Base-by-base conservation (phyloP, 2,329 filamentous ascomycete genomes). In the Cladophialophora chaetospira region DNA sequence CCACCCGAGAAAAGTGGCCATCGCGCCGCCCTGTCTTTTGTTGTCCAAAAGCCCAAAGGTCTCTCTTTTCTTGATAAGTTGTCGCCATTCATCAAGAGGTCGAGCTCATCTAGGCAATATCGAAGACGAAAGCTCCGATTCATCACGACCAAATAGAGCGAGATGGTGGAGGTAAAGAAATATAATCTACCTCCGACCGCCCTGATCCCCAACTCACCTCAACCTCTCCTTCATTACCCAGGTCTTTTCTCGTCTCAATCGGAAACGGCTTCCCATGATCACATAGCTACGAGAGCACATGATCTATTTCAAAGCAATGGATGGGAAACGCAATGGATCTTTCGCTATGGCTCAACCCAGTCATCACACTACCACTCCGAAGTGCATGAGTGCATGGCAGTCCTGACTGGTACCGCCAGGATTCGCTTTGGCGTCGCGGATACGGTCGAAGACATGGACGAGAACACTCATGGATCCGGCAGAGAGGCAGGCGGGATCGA, bases 301-400 rank as follows among this genome's bases (percentile, higher is more conserved):
- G 72, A 79, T 51, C 68, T 75, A 13, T 80, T 82, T 65, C 62
- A 68, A 1, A 58, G 63, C 19, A 82, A 84, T 61, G 76, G 71
- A 23, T 84, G 82, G 82, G 65, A 77, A 28, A 73, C 75, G 0
- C 75, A 81, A 57, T 85, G 82, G 82, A 79, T 84, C 46, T 79
- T 77, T 59, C 77, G 81, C 31, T 86, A 85, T 67, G 78, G 80
- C 1, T 68, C 71, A 4, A 81, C 80, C 0, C 82, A 84, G 55
- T 48, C 66, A 10, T 81, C 82, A 0, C 83, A 85, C 68, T 85
- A 83, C 63, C 83, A 85, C 67, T 79, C 79, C 2, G 65, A 68
- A 6, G 76, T 79, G 0, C 82, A 85, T 63, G 83, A 86, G 69
- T 79, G 76, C 66, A 84, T 85, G 79, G 76, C 73, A 17, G 81